Evolutionary conservation across 192 early-diverging fungal species (phyloP), one percentile per base, ranked within the genome.

Genomic region (Backusella liffmaniae): DNA sequence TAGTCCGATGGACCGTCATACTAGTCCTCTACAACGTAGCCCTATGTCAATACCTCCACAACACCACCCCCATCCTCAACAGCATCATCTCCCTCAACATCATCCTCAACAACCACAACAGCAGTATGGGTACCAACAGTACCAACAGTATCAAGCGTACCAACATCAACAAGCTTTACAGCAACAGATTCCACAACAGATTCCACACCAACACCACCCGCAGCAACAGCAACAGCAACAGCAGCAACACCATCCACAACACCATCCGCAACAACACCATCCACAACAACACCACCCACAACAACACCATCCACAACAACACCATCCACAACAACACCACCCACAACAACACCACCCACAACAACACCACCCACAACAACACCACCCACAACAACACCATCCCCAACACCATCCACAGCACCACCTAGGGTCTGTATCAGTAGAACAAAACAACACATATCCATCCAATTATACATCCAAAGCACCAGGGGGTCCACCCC

Each of bases 391-490:
- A n/a, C n/a, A n/a, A n/a, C 56, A 26, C 12, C 56, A 26, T 10
- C 56, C 21, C n/a, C n/a, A n/a, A n/a, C 56, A 26, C 12, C 56
- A 26, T 10, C 56, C 21, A 29, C 56, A 62, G 1, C 56, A 62
- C 26, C 56, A 62, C 2, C 56, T 8, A 29, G 56, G 56, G 3
- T 3, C 56, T 26, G 56, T 62, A 62, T 62, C 23, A 62, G 23
- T 62, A 62, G 56, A 62, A 29, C 56, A 62, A 62, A 62, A 62
- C 23, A 62, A 62, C 23, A 3, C 56, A 62, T 62, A 62, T 62
- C 56, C 56, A 62, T 62, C 56, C 23, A 62, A 62, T 62, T 62
- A 62, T 62, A 62, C 56, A 62, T 62, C 56, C 12, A 62, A 62
- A 62, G 56, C 56, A 62, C 56, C 56, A 29, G 56, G 56, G 9